phyloP scores from a whole-genome alignment of 345 rosid species.

The Hypericum perforatum region DNA sequence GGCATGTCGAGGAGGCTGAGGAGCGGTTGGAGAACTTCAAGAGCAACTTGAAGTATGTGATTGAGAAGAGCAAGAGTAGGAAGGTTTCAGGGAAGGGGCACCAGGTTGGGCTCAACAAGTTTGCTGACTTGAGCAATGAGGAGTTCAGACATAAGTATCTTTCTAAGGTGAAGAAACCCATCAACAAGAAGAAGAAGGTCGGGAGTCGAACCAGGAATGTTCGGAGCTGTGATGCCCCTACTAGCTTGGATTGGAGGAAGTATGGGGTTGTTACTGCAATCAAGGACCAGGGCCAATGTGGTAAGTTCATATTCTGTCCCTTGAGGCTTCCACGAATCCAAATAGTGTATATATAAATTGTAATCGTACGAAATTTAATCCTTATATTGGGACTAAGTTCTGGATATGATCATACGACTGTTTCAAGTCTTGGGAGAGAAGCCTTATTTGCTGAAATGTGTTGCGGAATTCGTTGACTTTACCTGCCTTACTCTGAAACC shows the following conservation, averaged over 20 bases:
- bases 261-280: slow-evolving; percentile 42
- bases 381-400: too few species aligned
- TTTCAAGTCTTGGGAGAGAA: too few species aligned
- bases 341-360: too few species aligned
- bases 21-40: slow-evolving; percentile 32
- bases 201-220: slow-evolving; percentile 12
- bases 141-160: slow-evolving; percentile 35
- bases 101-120: slow-evolving; percentile 46
- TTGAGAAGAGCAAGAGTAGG: slow-evolving; percentile 22
- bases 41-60: slow-evolving; percentile 40
- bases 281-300: slow-evolving; percentile 54
- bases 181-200: slow-evolving; percentile 10
- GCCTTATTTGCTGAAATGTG: too few species aligned
- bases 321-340: too few species aligned
- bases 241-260: slow-evolving; percentile 61
- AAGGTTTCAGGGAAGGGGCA: slow-evolving; percentile 11
- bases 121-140: slow-evolving; percentile 57
- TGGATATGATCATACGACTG: too few species aligned
- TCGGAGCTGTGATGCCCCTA: slow-evolving; percentile 37
- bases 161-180: slow-evolving; percentile 40
- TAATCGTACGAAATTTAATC: too few species aligned
- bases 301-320: slow-evolving; percentile 17
- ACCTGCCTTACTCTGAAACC: too few species aligned
- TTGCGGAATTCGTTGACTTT: too few species aligned
- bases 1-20: slow-evolving; percentile 34